Conservation (phyloP, 2,329 filamentous ascomycete species). For the Bipolaris zeicola region DNA sequence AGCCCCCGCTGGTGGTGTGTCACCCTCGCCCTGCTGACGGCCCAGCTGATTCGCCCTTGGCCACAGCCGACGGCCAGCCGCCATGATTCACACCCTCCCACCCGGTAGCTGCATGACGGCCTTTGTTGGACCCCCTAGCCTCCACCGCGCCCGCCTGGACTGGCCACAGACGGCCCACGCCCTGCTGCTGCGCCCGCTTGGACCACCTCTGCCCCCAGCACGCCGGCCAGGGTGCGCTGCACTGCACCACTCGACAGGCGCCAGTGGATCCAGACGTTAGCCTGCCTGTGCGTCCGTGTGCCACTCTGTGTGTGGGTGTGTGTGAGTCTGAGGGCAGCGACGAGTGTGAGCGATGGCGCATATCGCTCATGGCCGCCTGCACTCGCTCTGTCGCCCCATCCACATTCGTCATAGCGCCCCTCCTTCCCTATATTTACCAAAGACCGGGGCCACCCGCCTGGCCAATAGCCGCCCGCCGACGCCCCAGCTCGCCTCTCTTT, state of each 20-base stretch:
- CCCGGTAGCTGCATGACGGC: constrained; percentile 27
- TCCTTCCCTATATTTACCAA: constrained; percentile 49
- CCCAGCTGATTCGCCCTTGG: constrained; percentile 23
- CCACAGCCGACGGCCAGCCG: constrained; percentile 32
- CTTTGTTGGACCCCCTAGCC: constrained; percentile 30
- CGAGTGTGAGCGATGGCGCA: constrained; percentile 27
- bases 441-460: constrained; percentile 32
- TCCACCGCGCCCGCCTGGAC: background rate
- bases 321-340: constrained; percentile 8
- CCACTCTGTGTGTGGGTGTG: background rate
- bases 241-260: background rate
- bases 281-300: constrained; percentile 4
- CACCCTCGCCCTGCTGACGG: constrained; percentile 24
- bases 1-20: constrained; percentile 34
- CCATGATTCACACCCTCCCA: constrained; percentile 35
- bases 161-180: constrained; percentile 27
- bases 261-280: constrained; percentile 31
- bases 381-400: constrained; percentile 40
- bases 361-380: constrained; percentile 37
- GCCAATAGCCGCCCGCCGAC: constrained; percentile 36
- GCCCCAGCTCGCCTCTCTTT: constrained; percentile 30
- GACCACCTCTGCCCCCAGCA: constrained; percentile 17
- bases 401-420: constrained; percentile 47
- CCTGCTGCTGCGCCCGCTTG: constrained; percentile 30
- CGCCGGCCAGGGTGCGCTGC: constrained; percentile 17